Evolutionary conservation across 2,329 filamentous ascomycete genomes (phyloP), one percentile per base, ranked within the genome.

Genomic region (Kalmusia sp.): DNA sequence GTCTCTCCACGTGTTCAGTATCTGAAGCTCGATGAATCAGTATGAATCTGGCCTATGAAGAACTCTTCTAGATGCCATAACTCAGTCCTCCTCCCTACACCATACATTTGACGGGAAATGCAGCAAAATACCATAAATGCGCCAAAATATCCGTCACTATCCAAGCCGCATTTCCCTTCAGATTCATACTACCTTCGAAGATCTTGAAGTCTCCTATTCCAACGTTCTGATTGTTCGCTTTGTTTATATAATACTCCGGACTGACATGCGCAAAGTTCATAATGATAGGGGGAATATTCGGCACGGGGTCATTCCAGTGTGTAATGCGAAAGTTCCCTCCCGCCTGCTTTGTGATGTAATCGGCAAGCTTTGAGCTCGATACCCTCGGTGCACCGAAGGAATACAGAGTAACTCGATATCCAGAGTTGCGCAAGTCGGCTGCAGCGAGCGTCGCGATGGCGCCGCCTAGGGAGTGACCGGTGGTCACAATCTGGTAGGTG

Each of bases 391-490:
- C 80, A 51, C 88, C 88, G 72, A 82, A 91, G 1, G 83, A 86
- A 77, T 86, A 89, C 7, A 72, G 41, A 0, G 64, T 59, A 1
- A 65, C 63, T 0, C 17, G 49, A 22, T 65, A 54, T 3, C 68
- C 69, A 3, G 40, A 15, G 22, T 66, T 70, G 1, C 71, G 64
- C 28, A 73, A 74, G 64, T 84, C 77, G 0, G 82, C 83, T 0
- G 80, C 84, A 1, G 80, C 87, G 9, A 91, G 71, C 1, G 84
- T 84, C 31, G 83, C 85, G 6, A 91, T 77, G 11, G 87, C 87
- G 22, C 78, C 88, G 46, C 88, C 88, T 2, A 91, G 82, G 6
- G 86, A 89, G 77, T 91, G 88, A 30, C 88, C 89, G 0, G 85
- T 85, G 21, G 81, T 70, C n/a, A 86, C 66, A 63, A 89, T 69